phyloP scores from a whole-genome alignment of 345 rosid genomes.

The Citrus hindsii region DNA sequence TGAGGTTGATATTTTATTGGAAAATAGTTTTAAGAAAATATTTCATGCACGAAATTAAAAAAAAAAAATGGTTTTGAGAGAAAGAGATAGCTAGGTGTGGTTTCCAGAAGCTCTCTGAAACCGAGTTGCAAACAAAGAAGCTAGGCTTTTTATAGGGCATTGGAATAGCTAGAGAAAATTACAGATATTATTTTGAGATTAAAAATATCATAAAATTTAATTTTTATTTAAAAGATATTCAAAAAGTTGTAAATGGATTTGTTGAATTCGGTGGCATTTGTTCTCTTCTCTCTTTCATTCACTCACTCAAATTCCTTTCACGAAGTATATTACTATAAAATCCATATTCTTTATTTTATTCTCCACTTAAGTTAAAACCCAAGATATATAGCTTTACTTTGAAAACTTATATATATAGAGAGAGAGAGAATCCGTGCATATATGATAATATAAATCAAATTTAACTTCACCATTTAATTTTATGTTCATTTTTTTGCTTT shows the following conservation, averaged over 20 bases:
- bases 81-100: conserved; percentile 9
- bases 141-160: conserved; percentile 14
- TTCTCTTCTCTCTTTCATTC: conserved; percentile 6
- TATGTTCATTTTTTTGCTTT: too few relatives aligned
- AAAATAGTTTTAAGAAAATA: not conserved
- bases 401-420: too few relatives aligned
- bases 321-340: conserved; percentile 20
- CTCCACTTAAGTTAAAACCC: conserved; percentile 2
- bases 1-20: not conserved
- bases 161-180: not conserved
- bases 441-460: too few relatives aligned
- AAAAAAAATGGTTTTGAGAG: not conserved
- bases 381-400: too few relatives aligned
- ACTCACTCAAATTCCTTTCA: not conserved
- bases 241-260: not conserved
- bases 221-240: not conserved
- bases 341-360: conserved; percentile 23
- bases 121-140: conserved; percentile 26
- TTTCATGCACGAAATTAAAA: not conserved
- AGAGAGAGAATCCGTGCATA: not conserved
- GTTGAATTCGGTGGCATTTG: conserved; percentile 23
- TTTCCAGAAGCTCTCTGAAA: conserved; percentile 20
- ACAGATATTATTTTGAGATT: not conserved
- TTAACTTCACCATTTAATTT: not conserved
- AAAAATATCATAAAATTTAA: not conserved